Evolutionary conservation across 2,329 filamentous ascomycete species (phyloP), one percentile per base, ranked within the genome.

Genomic region (Rhinocladiella mackenziei): DNA sequence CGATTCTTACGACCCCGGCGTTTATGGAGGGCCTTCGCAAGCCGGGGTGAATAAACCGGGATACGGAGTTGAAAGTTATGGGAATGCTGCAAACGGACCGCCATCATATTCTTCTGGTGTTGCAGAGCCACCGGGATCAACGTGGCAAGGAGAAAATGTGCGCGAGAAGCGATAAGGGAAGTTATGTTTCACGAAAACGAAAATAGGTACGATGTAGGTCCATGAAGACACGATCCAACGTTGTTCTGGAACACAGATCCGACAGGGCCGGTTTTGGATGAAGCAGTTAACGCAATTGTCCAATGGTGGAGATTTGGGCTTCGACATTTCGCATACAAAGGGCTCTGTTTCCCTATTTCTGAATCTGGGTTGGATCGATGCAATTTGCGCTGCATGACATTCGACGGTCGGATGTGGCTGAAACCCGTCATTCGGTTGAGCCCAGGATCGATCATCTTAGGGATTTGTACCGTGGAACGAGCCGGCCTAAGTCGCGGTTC

Each of bases 41-140:
- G 32, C 46, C 46, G 29, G 54, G 46, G 5, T 50, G 10, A 35
- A 11, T 22, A 29, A 29, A 35, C 46, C 51, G 28, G 54, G 54
- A 3, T 50, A 54, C 47, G 54, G 51, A 19, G 44, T 54, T 3
- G 51, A 54, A 37, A 45, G 39, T 13, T 56, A 50, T 39, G 54
- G 54, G 8, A 51, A 51, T 38, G 48, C 51, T 19, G 38, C 50
- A 7, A 50, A 43, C 28, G 39, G 23, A n/a, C 55, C 54, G 20
- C 55, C 55, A 5, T 39, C 49, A 7, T 57, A 57, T 41, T 35
- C 50, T 18, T 49, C 52, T 19, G 56, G 55, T 15, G 39, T 58
- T 17, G 59, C 58, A 10, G 56, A 60, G 41, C 56, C 58, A 4
- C 20, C 59, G 29, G 57, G 58, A 6, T 54, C 56, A 46, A 50